phyloP scores from a whole-genome alignment of 306 rosid species.

The Purshia tridentata region DNA sequence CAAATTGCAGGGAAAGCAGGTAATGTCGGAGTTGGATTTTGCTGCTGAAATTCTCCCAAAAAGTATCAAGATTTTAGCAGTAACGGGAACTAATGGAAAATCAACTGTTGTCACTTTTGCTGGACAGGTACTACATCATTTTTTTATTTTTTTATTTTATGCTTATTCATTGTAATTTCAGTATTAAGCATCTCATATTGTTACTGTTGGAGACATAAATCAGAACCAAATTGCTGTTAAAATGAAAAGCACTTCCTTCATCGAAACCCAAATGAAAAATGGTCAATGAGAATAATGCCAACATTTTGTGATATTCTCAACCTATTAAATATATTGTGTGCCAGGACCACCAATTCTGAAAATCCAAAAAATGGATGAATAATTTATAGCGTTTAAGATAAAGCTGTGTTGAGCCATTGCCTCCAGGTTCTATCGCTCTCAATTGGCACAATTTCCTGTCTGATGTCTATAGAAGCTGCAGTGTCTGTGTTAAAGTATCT shows the following conservation, averaged over 20 bases:
- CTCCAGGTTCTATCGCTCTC: neutral
- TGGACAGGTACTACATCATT: conserved; percentile 27
- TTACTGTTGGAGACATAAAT: neutral
- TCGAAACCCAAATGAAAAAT: neutral
- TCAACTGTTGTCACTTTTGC: conserved; percentile 38
- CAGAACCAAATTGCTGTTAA: neutral
- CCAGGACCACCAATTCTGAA: neutral
- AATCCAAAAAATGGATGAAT: neutral
- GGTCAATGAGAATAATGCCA: neutral
- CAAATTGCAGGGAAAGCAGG: conserved; percentile 28
- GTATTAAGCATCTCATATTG: neutral
- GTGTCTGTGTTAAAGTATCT: neutral
- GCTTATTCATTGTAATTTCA: conserved; percentile 1
- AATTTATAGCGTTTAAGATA: neutral
- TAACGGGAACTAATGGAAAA: conserved; percentile 42
- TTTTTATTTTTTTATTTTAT: too few species aligned
- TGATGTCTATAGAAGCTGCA: neutral
- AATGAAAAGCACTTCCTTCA: neutral
- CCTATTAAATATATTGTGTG: neutral
- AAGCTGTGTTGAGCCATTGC: neutral
- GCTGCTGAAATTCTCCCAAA: conserved; percentile 33
- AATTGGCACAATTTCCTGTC: neutral
- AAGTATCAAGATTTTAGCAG: conserved; percentile 35
- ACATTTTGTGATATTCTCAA: neutral
- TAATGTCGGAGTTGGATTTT: conserved; percentile 39